These are phyloP conservation scores for Amesomyces nigricolor DNA, from an alignment of 2,329 filamentous ascomycete genomes.

Conservation along the genomic window DNA sequence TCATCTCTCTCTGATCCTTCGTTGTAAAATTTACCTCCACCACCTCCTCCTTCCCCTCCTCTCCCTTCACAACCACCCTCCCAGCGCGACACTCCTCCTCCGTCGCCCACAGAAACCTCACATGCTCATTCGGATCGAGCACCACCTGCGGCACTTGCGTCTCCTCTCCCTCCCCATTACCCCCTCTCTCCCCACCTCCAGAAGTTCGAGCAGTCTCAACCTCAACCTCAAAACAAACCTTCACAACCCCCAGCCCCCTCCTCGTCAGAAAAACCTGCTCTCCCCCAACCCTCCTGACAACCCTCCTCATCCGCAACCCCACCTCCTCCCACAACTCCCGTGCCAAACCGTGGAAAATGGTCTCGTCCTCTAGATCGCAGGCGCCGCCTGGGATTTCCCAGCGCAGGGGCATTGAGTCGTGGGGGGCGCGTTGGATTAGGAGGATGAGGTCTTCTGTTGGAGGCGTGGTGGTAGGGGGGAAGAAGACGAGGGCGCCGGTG, in stretches of 20 bases:
- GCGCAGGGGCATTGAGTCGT: constrained; percentile 35
- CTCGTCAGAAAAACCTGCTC: constrained; percentile 27
- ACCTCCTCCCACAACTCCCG: constrained; percentile 41
- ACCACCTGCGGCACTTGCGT: constrained; percentile 19
- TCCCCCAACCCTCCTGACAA: constrained; percentile 23
- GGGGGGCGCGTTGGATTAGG: constrained; percentile 36
- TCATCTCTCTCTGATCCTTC: constrained; percentile 18
- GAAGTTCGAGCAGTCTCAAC: constrained; percentile 15
- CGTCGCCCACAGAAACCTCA: constrained; percentile 31
- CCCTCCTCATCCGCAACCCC: constrained; percentile 30
- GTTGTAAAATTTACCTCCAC: constrained; percentile 26
- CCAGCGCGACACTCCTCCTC: constrained; percentile 30
- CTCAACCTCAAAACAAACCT: constrained; percentile 29
- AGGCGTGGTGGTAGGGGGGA: constrained; percentile 1
- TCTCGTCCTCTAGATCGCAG: constrained; percentile 33
- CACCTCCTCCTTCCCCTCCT: not conserved
- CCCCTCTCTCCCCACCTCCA: too few relatives aligned
- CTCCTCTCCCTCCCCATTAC: not conserved
- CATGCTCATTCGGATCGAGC: constrained; percentile 34
- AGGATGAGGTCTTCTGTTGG: constrained; percentile 29
- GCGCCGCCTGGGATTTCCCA: constrained; percentile 42
- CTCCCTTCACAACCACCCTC: not conserved
- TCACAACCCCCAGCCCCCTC: constrained; percentile 21
- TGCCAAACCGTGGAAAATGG: constrained; percentile 33
- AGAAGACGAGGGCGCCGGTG: constrained; percentile 30